Evolutionary conservation across 164 flowering plant genomes (phyloP).

Genomic region (Dillenia turbinata): DNA sequence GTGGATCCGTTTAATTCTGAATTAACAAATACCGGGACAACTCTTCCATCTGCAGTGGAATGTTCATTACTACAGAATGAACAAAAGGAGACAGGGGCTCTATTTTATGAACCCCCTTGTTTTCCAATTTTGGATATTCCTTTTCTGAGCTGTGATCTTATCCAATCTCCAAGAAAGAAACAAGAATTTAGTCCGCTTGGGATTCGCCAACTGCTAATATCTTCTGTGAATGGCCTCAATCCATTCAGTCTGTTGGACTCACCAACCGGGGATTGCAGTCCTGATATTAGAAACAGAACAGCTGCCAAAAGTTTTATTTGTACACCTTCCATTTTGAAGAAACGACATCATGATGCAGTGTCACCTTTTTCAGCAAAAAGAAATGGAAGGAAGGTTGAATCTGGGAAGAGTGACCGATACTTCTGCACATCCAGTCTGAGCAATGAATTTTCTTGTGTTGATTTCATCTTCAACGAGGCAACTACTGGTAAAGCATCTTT

Average conservation of each 20-base stretch:
- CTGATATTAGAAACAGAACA: constrained; percentile 71
- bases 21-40: constrained; percentile 17
- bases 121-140: constrained; percentile 92
- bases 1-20: constrained; percentile 34
- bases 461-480: constrained; percentile 33
- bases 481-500: constrained; percentile 5
- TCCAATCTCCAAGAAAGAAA: constrained; percentile 65
- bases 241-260: constrained; percentile 88
- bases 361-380: constrained; percentile 78
- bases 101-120: constrained; percentile 92
- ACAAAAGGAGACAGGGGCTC: constrained; percentile 41
- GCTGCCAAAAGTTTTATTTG: constrained; percentile 79
- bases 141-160: constrained; percentile 92
- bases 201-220: constrained; percentile 83
- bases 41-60: constrained; percentile 23
- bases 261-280: constrained; percentile 61
- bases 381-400: constrained; percentile 60
- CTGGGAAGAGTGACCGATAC: constrained; percentile 18
- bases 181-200: constrained; percentile 98
- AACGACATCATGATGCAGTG: constrained; percentile 71
- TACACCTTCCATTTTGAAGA: constrained; percentile 89
- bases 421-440: constrained; percentile 32
- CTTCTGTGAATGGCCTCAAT: constrained; percentile 45
- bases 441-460: constrained; percentile 46
- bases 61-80: constrained; percentile 15